phyloP scores from a whole-genome alignment of 805 yeast species.

The Candida corydali region DNA sequence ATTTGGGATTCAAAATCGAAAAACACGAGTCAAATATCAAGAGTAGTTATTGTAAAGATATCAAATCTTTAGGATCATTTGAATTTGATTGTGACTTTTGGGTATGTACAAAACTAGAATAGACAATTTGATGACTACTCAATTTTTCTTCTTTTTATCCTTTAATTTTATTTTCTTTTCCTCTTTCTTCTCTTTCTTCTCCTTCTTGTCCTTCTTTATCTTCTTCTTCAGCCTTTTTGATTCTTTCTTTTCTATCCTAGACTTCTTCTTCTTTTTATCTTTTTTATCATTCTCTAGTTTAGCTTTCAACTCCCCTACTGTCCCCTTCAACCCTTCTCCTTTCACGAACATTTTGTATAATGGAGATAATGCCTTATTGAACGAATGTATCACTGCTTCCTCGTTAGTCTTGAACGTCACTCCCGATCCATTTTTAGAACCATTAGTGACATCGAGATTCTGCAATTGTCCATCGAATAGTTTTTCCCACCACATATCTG shows the following conservation, averaged over 20 bases:
- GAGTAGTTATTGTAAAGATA: slow-evolving; percentile 53
- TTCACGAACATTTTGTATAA: slow-evolving; percentile 80
- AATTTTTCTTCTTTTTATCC: neutral
- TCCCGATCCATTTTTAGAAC: slow-evolving; percentile 24
- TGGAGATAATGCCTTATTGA: slow-evolving; percentile 56
- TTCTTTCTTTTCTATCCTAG: slow-evolving; percentile 6
- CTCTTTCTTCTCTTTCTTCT: slow-evolving; percentile 8
- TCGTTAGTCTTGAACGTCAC: slow-evolving; percentile 52
- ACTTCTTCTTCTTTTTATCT: neutral
- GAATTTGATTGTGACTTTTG: slow-evolving; percentile 63
- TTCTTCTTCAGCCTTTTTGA: slow-evolving; percentile 2
- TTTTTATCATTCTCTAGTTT: slow-evolving; percentile 8
- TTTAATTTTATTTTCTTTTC: slow-evolving; percentile 8
- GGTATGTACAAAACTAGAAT: slow-evolving; percentile 44
- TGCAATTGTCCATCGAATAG: slow-evolving; percentile 91
- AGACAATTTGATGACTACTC: neutral
- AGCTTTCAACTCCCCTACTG: slow-evolving; percentile 39
- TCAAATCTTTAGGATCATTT: slow-evolving; percentile 48
- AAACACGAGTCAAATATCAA: slow-evolving; percentile 41
- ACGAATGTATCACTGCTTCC: slow-evolving; percentile 43
- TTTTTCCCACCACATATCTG: slow-evolving; percentile 96
- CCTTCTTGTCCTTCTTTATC: slow-evolving; percentile 11
- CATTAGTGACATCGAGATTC: slow-evolving; percentile 54
- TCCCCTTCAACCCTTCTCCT: slow-evolving; percentile 83
- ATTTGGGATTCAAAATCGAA: slow-evolving; percentile 49